phyloP scores from a whole-genome alignment of 257 asterid species.

The Datura wrightii region DNA sequence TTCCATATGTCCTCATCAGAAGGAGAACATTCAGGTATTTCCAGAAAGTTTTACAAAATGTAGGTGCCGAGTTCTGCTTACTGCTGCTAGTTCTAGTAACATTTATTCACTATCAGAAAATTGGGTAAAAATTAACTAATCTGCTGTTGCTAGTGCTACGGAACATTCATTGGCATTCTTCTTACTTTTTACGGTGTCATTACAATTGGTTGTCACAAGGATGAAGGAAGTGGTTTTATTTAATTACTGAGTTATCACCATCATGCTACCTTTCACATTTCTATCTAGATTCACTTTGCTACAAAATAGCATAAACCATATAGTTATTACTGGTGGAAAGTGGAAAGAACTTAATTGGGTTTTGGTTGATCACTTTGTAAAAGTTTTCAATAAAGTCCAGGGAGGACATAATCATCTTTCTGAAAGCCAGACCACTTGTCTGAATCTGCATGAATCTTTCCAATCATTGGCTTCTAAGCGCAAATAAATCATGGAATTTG shows the following conservation, averaged over 20 bases:
- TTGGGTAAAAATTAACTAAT: neutral
- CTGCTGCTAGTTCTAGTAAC: conserved; percentile 10
- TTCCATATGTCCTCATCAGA: conserved; percentile 97
- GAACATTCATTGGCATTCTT: neutral
- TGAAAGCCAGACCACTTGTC: neutral
- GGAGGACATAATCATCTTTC: conserved; percentile 1
- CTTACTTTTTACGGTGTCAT: neutral
- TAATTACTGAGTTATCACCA: neutral
- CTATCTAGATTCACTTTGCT: neutral
- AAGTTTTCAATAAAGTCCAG: neutral
- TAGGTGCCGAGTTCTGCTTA: conserved; percentile 19
- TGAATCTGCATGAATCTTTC: neutral
- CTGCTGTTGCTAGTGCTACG: conserved; percentile 19
- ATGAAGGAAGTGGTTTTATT: neutral
- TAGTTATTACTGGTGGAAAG: conserved; percentile 1
- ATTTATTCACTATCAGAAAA: neutral
- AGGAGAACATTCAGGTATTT: conserved; percentile 90
- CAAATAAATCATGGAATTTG: neutral
- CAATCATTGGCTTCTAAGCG: neutral
- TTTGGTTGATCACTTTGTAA: neutral
- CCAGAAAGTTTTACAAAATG: neutral
- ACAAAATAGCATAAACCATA: neutral
- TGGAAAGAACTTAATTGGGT: neutral
- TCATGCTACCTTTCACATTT: neutral
- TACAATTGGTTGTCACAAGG: neutral